Evolutionary conservation across 129 eudicot genomes (phyloP).

Genomic region (sunflower (Helianthus annuus)): HanXRQr2.0-SUNRISE NC_035445.2:80526009-80526508

Average conservation of each 20-base stretch:
- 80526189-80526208: too few relatives aligned
- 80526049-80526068: constrained; percentile 45
- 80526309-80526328: not conserved
- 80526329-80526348: constrained; percentile 23
- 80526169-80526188: too few relatives aligned
- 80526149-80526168: too few relatives aligned
- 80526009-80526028: not conserved
- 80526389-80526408: constrained; percentile 40
- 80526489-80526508: constrained; percentile 28
- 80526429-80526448: constrained; percentile 31
- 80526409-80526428: constrained; percentile 48
- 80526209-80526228: not conserved
- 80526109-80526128: not conserved
- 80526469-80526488: constrained; percentile 30
- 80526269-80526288: not conserved
- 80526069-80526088: too few relatives aligned
- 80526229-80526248: not conserved
- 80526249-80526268: not conserved
- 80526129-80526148: too few relatives aligned
- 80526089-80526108: constrained; percentile 32
- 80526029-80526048: constrained; percentile 18
- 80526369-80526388: constrained; percentile 28
- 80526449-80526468: constrained; percentile 31
- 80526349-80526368: constrained; percentile 22
- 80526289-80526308: not conserved